These are phyloP conservation scores for Fusarium xyrophilum DNA, from an alignment of 2,329 filamentous ascomycete genomes.

Conservation along the genomic window DNA sequence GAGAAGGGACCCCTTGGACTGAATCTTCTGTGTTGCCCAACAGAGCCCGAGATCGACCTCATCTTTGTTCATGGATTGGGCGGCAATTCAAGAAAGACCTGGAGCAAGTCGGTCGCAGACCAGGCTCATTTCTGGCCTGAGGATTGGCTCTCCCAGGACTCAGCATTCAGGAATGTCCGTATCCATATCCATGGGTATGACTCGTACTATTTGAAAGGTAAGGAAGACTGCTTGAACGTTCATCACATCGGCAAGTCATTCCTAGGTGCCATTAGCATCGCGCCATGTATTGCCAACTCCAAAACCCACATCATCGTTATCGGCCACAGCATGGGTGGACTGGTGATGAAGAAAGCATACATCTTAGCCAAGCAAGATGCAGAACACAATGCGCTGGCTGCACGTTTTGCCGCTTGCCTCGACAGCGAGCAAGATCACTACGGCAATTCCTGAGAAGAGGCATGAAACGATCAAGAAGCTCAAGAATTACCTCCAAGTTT, in stretches of 20 bases:
- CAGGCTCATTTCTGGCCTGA: conserved; percentile 49
- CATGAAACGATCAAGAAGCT: conserved; percentile 9
- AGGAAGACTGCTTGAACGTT: conserved; percentile 40
- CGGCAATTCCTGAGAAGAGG: conserved; percentile 3
- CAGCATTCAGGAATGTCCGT: conserved; percentile 35
- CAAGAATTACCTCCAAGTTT: conserved; percentile 20
- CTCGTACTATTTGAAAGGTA: conserved; percentile 42
- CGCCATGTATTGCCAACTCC: conserved; percentile 29
- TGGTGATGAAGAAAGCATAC: conserved; percentile 46
- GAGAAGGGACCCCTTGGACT: conserved; percentile 27
- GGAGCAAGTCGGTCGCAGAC: conserved; percentile 40
- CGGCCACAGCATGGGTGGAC: conserved; percentile 56
- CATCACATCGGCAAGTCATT: conserved; percentile 46
- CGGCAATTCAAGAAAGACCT: conserved; percentile 49
- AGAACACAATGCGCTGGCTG: conserved; percentile 39
- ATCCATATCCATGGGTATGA: conserved; percentile 47
- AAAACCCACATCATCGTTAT: conserved; percentile 50
- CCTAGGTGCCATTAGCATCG: conserved; percentile 38
- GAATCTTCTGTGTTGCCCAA: conserved; percentile 31
- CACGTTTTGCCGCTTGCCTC: conserved; percentile 43
- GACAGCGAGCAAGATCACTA: conserved; percentile 18
- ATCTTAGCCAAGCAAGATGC: conserved; percentile 46
- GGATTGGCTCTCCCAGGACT: conserved; percentile 35
- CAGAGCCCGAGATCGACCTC: conserved; percentile 40
- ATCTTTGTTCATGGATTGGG: conserved; percentile 52